A percentile compares a stretch with the other conserved stretches of the same genome.
Evolutionary conservation across 2,329 filamentous ascomycete genomes (phyloP).

Genomic region (Cercospora janseana): DNA sequence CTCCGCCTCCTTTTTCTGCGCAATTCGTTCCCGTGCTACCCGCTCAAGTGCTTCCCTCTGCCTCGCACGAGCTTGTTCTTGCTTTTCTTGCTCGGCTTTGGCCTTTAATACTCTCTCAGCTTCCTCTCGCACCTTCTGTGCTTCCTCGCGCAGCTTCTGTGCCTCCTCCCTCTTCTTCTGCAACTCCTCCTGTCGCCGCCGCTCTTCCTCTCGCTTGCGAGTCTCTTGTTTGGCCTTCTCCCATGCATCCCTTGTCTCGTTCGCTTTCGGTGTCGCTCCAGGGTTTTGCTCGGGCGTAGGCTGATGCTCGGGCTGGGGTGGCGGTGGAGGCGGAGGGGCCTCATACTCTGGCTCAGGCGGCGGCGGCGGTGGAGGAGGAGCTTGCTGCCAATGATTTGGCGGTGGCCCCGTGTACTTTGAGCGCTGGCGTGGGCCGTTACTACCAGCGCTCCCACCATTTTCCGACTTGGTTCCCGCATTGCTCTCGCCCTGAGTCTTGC

Average conservation of each 20-base stretch:
- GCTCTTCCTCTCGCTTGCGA: constrained; percentile 62
- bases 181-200: constrained; percentile 58
- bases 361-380: constrained; percentile 16
- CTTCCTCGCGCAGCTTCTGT: constrained; percentile 58
- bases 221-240: constrained; percentile 69
- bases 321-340: constrained; percentile 22
- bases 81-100: constrained; percentile 52
- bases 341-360: constrained; percentile 12
- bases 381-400: constrained; percentile 26
- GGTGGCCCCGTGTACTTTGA: constrained; percentile 28
- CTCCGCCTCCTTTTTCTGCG: constrained; percentile 37
- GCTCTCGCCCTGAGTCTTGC: constrained; percentile 60
- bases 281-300: constrained; percentile 24
- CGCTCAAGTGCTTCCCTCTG: constrained; percentile 51
- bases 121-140: constrained; percentile 51
- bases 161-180: constrained; percentile 57
- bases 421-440: constrained; percentile 32
- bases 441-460: constrained; percentile 36
- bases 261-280: constrained; percentile 27
- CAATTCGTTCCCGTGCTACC: constrained; percentile 48
- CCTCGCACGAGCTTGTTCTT: constrained; percentile 50
- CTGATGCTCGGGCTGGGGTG: constrained; percentile 13
- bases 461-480: constrained; percentile 30
- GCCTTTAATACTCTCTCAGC: constrained; percentile 46
- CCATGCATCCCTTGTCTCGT: constrained; percentile 48